Percentiles rank a stretch among this genome's conserved stretches.
Evolutionary conservation across 2,329 filamentous ascomycete genomes (phyloP).

Genomic region (Lachnellula occidentalis): DNA sequence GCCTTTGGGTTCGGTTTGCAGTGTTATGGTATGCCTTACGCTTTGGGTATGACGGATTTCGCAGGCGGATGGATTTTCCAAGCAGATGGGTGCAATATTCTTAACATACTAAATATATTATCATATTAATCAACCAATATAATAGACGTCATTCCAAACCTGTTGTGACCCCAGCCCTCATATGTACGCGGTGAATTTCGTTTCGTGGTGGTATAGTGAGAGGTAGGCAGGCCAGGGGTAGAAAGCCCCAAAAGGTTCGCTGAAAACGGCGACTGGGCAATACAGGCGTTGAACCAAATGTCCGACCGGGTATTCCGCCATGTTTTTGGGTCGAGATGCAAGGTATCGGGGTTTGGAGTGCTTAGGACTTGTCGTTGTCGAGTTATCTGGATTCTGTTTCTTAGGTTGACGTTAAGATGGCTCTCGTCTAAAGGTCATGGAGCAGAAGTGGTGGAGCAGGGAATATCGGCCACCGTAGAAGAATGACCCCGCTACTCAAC

Average conservation of each 20-base stretch:
- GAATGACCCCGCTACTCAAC: background rate
- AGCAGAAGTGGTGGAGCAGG: background rate
- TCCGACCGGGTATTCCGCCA: slow-evolving; percentile 25
- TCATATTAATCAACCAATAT: background rate
- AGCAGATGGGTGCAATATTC: background rate
- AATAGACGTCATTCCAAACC: background rate
- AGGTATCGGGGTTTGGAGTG: background rate
- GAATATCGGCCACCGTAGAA: background rate
- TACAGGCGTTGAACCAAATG: background rate
- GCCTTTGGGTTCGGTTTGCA: background rate
- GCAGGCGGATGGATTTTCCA: background rate
- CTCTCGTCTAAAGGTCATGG: slow-evolving; percentile 8
- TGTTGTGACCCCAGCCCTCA: background rate
- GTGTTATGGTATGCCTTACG: background rate
- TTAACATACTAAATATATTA: background rate
- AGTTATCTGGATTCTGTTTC: slow-evolving; percentile 12
- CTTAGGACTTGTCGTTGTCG: slow-evolving; percentile 13
- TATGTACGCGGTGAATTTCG: background rate
- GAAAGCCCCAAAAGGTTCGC: background rate
- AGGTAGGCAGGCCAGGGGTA: background rate
- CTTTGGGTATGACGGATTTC: background rate
- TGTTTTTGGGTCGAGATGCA: slow-evolving; percentile 2
- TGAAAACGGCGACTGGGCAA: background rate
- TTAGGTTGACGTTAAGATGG: slow-evolving; percentile 28
- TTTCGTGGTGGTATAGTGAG: background rate